phyloP scores from a whole-genome alignment of 768 basidiomycete species.

The Boletus barrowsii region DNA sequence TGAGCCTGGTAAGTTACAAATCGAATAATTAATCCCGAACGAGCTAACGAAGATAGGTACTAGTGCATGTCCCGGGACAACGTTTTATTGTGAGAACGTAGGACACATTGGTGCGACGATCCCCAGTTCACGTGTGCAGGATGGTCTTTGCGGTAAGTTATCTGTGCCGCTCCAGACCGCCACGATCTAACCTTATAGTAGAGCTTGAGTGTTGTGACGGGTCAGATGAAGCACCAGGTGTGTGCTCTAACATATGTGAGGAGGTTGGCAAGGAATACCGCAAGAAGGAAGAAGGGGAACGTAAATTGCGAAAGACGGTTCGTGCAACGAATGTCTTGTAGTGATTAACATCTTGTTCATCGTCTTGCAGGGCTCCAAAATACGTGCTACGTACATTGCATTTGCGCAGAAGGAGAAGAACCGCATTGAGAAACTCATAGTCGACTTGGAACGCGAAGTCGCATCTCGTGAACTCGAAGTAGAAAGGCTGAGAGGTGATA shows the following conservation, averaged over 20 bases:
- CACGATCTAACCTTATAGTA: conserved; percentile 32
- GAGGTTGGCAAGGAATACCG: conserved; percentile 71
- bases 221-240: conserved; percentile 81
- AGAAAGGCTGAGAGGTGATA: conserved; percentile 63
- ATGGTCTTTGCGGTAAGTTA: conserved; percentile 86
- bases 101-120: conserved; percentile 85
- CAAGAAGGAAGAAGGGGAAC: conserved; percentile 66
- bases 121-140: conserved; percentile 78
- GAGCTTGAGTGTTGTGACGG: conserved; percentile 95
- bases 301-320: conserved; percentile 78
- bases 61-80: conserved; percentile 71
- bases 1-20: conserved; percentile 66
- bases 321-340: conserved; percentile 20
- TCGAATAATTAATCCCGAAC: conserved; percentile 4
- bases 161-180: background rate
- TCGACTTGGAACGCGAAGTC: conserved; percentile 56
- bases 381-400: conserved; percentile 82
- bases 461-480: conserved; percentile 65
- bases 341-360: background rate
- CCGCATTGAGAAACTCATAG: conserved; percentile 65
- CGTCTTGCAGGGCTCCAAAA: conserved; percentile 74
- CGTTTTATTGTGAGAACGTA: conserved; percentile 82
- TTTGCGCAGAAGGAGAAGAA: conserved; percentile 89
- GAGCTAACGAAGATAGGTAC: conserved; percentile 53
- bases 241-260: conserved; percentile 76